Evolutionary conservation across 768 basidiomycete genomes (phyloP).

Genomic region (Aureoboletus auriporus): DNA sequence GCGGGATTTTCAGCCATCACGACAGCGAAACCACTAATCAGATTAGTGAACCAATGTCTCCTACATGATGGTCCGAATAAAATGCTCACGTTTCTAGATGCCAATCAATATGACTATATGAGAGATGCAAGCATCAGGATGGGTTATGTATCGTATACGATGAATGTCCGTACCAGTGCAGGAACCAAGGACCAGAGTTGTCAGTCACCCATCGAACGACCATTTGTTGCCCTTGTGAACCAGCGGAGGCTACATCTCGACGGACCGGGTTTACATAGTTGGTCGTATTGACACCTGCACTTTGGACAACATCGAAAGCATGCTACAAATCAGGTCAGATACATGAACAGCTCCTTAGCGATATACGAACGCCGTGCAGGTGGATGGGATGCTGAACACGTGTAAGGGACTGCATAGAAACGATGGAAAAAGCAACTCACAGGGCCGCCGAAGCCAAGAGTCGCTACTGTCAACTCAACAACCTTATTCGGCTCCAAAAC

Average conservation of each 20-base stretch:
- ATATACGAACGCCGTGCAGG: slow-evolving; percentile 24
- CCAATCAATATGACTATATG: slow-evolving; percentile 28
- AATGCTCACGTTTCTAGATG: slow-evolving; percentile 21
- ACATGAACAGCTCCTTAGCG: not conserved
- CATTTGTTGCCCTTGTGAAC: slow-evolving; percentile 36
- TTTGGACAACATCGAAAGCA: slow-evolving; percentile 33
- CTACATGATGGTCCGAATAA: not conserved
- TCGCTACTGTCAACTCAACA: slow-evolving; percentile 22
- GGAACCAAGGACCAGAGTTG: slow-evolving; percentile 58
- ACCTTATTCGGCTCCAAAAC: slow-evolving; percentile 25
- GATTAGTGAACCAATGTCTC: too few species aligned
- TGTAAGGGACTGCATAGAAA: not conserved
- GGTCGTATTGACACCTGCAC: slow-evolving; percentile 16
- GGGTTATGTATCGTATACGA: not conserved
- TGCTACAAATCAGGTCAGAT: slow-evolving; percentile 24
- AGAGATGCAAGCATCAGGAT: not conserved
- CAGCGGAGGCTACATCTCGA: slow-evolving; percentile 28
- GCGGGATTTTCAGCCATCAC: slow-evolving; percentile 24
- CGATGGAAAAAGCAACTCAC: slow-evolving; percentile 13
- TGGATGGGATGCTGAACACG: slow-evolving; percentile 25
- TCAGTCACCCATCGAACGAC: slow-evolving; percentile 57
- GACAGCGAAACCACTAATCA: slow-evolving; percentile 23
- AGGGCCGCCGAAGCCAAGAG: slow-evolving; percentile 8
- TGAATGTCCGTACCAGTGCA: slow-evolving; percentile 31
- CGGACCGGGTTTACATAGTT: slow-evolving; percentile 38